Evolutionary conservation across 306 rosid genomes (phyloP).

Genomic region (Hylodesmum podocarpum): DNA sequence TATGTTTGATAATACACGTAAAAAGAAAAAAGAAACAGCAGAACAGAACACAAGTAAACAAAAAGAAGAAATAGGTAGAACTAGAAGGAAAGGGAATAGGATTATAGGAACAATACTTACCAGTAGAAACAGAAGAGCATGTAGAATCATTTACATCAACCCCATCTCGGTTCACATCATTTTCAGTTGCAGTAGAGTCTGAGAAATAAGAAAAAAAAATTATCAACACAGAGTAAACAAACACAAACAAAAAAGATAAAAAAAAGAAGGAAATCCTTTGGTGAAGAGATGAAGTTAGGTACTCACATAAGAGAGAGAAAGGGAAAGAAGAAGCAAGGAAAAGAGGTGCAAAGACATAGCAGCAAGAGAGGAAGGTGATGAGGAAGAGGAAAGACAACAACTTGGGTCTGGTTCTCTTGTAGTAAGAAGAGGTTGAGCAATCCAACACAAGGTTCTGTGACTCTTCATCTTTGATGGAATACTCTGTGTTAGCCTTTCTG

Average conservation of each 20-base stretch:
- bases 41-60: not conserved
- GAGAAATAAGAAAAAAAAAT: conserved; percentile 5
- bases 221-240: not conserved
- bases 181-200: conserved; percentile 54
- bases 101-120: conserved; percentile 35
- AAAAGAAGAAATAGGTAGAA: not conserved
- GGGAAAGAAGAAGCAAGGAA: conserved; percentile 47
- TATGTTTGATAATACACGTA: not conserved
- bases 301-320: conserved; percentile 51
- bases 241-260: not conserved
- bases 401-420: conserved; percentile 64
- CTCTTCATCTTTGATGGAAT: conserved; percentile 45
- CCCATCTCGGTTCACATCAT: conserved; percentile 37
- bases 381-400: conserved; percentile 55
- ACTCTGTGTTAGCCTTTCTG: conserved; percentile 37
- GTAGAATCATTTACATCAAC: conserved; percentile 38
- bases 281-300: not conserved
- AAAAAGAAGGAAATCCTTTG: not conserved
- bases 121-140: conserved; percentile 63
- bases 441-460: conserved; percentile 48
- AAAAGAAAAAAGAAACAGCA: too few relatives aligned
- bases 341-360: conserved; percentile 51
- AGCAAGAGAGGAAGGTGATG: conserved; percentile 59
- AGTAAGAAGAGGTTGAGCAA: conserved; percentile 39
- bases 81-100: not conserved